Evolutionary conservation across 2,329 filamentous ascomycete species (phyloP), one percentile per base, ranked within the genome.

Genomic region (Rhynchosporium secalis): DNA sequence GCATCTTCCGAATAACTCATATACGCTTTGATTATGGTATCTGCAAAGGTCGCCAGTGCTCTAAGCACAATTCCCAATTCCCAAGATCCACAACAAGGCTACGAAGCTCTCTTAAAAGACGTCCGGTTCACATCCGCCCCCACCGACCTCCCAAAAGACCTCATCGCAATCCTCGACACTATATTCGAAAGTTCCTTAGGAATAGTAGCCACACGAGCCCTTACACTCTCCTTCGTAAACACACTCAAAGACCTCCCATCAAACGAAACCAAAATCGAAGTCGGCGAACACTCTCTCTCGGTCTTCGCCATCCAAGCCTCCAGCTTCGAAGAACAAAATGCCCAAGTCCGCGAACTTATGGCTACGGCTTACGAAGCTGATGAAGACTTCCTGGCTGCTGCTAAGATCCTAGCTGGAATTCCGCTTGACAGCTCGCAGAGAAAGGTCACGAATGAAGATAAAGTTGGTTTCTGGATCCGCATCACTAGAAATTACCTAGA

Each of bases 401-500:
- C 95, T 33, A 87, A 87, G 73, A 81, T 85, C 9, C 83, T 99
- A 6, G 86, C 91, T 71, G 88, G 88, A 43, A 96, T 98, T 70
- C 90, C 92, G 40, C 86, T 98, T 52, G 94, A 99, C 74, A 89
- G 86, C 62, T 93, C 92, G 2, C 92, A 96, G 78, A 88, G 94
- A 55, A 87, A 90, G 61, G 87, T 97, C 41, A 86, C 87, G 33
- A 88, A 92, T 73, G 86, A 91, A 70, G 90, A 94, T 69, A 93
- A 92, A 77, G 91, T 92, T 8, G 82, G 83, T 60, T 85, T 95
- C 60, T 98, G 94, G 91, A 89, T 98, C 69, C 90, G 94, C 64
- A 96, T 99, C 73, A 92, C 96, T 73, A 86, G 95, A 65, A 90
- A 96, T 79, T 96, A 95, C 75, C 85, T 99, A 65, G 94, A 99